Evolutionary conservation across 1,284 basidiomycete species (phyloP), one percentile per base, ranked within the genome.

Genomic region (Ceratobasidium sp.): DNA sequence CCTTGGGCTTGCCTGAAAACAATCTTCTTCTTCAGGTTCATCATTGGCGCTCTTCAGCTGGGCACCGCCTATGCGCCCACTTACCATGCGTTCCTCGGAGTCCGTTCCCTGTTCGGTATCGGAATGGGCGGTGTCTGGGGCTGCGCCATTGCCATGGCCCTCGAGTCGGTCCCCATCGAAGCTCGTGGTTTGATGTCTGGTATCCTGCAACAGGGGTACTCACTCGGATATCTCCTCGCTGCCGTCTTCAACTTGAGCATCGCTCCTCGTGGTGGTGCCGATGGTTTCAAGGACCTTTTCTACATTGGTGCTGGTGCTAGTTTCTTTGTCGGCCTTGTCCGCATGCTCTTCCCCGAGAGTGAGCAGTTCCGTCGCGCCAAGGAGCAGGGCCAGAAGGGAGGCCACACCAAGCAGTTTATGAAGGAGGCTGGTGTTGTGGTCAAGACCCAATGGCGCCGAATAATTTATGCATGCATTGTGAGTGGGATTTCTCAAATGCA

Each of bases 101-200:
- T 92, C 9, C 86, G 92, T 33, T 87, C 90, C 4, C 82, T 94
- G 54, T 95, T 95, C 77, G 93, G 92, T 76, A 86, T 96, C 70
- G 90, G 88, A 4, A 97, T 97, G 95, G 94, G 83, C 18, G 82
- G 83, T 4, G 82, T 83, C 44, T 83, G 82, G 81, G 81, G 82
- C 23, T 77, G 78, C 18, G 84, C 90, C 0, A 83, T 88, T 0
- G 84, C 90, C 0, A 93, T 90, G 0, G 90, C 92, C 0, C 87
- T 98, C 16, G 96, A 98, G 80, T 95, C 94, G 79, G 85, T 98
- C 23, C 95, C 96, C 0, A 87, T 92, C 33, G 91, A 92, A 75
- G 85, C 89, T 3, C 90, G 96, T 79, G 96, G 96, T 46, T 82
- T 98, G 3, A 90, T 89, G 21, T 91, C 88, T 14, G 96, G 96